Conservation (phyloP, 2,329 filamentous ascomycete genomes). For the Didymella sp. region DNA sequence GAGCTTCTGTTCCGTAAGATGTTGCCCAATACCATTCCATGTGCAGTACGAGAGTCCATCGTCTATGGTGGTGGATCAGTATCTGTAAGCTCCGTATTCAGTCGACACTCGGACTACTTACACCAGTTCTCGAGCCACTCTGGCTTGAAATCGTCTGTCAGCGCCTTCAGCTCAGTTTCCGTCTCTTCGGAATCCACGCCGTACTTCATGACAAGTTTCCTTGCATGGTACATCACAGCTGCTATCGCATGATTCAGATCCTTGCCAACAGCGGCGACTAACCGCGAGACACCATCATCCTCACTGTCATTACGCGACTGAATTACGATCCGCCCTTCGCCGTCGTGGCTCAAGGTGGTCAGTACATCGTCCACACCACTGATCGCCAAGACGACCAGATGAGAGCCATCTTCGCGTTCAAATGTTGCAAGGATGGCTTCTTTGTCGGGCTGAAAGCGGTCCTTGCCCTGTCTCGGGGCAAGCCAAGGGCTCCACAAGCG, state of each 20-base stretch:
- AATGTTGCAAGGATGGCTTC: constrained; percentile 83
- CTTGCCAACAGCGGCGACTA: constrained; percentile 75
- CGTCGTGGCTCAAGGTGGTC: constrained; percentile 71
- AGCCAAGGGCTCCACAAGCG: constrained; percentile 85
- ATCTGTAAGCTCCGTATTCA: not conserved
- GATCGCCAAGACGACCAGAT: constrained; percentile 78
- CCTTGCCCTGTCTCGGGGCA: constrained; percentile 81
- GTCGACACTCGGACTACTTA: constrained; percentile 14
- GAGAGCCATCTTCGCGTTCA: constrained; percentile 71
- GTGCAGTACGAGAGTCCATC: constrained; percentile 95
- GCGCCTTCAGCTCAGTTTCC: constrained; percentile 56
- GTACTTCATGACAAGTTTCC: constrained; percentile 64
- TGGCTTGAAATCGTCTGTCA: constrained; percentile 60
- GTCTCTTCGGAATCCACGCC: constrained; percentile 55
- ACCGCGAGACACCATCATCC: constrained; percentile 61
- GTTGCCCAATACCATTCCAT: constrained; percentile 90
- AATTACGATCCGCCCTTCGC: constrained; percentile 70
- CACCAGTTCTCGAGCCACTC: constrained; percentile 85
- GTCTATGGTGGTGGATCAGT: constrained; percentile 45
- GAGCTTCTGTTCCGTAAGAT: constrained; percentile 81
- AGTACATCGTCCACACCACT: constrained; percentile 76
- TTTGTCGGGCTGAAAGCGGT: constrained; percentile 71
- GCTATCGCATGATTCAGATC: constrained; percentile 78
- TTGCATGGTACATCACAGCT: constrained; percentile 86
- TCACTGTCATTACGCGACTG: constrained; percentile 74